phyloP scores from a whole-genome alignment of 345 rosid species.

The Citrus medica region DNA sequence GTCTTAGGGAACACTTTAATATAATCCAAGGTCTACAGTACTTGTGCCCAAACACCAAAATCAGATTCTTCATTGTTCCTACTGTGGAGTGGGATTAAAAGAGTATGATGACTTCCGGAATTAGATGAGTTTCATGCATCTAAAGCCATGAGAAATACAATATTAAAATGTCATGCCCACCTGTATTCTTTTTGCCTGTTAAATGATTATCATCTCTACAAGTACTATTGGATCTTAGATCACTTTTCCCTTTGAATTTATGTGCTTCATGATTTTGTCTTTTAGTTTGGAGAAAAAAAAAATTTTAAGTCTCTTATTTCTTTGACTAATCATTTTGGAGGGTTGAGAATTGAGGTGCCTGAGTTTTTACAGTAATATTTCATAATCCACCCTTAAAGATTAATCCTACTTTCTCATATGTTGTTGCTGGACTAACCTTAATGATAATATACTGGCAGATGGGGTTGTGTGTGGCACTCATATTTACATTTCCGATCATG shows the following conservation, averaged over 20 bases:
- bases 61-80: neutral
- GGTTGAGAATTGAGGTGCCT: neutral
- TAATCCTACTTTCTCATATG: neutral
- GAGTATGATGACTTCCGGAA: neutral
- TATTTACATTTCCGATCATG: slow-evolving; percentile 89
- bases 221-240: slow-evolving; percentile 3
- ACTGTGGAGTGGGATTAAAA: neutral
- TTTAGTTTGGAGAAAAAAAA: neutral
- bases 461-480: slow-evolving; percentile 79
- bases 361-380: neutral
- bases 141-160: neutral
- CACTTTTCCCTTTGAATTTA: slow-evolving; percentile 2
- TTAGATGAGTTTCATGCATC: neutral
- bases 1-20: neutral
- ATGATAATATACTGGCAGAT: slow-evolving; percentile 40
- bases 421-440: neutral
- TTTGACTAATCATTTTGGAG: neutral
- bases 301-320: neutral
- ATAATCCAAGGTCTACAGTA: neutral
- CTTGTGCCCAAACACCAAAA: neutral
- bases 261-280: slow-evolving; percentile 2
- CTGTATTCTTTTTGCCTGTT: slow-evolving; percentile 23
- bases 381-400: neutral
- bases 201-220: slow-evolving; percentile 6
- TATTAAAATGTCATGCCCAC: neutral